Conservation (phyloP, 352 stramenopile species). For the Phytophthora syringae region DNA sequence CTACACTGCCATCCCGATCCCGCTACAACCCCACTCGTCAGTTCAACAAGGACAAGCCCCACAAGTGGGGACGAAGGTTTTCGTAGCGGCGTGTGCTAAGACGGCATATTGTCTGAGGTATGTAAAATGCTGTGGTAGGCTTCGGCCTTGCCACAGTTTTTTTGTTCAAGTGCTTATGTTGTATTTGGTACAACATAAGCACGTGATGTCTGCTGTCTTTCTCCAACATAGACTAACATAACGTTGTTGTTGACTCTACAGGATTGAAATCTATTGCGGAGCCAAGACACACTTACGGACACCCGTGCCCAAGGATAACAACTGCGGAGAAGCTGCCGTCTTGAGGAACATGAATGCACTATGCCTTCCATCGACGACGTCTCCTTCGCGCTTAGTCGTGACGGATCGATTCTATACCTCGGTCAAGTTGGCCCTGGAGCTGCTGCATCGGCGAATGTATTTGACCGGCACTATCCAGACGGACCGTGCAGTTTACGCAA, state of each 20-base stretch:
- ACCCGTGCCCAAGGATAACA: conserved; percentile 10
- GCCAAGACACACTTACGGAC: conserved; percentile 6
- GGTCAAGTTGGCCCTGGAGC: conserved; percentile 4
- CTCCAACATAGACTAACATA: conserved; percentile 3
- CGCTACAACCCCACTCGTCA: too few species aligned
- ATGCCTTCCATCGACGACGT: not conserved
- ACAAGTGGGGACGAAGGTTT: conserved; percentile 23
- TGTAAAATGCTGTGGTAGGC: not conserved
- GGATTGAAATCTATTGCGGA: conserved; percentile 13
- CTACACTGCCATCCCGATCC: too few species aligned
- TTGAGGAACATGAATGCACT: conserved; percentile 7
- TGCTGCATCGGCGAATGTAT: conserved; percentile 13
- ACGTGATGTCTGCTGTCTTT: conserved; percentile 2
- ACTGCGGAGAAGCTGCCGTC: conserved; percentile 15
- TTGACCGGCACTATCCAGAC: conserved; percentile 9
- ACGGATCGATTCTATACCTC: conserved; percentile 12
- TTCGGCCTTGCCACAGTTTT: not conserved
- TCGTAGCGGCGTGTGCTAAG: conserved; percentile 13
- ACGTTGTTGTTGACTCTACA: conserved; percentile 1
- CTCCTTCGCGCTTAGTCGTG: conserved; percentile 4
- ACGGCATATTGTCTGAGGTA: conserved; percentile 17
- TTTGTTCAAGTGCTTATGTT: conserved; percentile 8
- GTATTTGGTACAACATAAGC: not conserved
- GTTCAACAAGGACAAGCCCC: too few species aligned
- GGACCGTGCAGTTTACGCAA: not conserved